A percentile compares a stretch with the other conserved stretches of the same genome.
phyloP scores from a whole-genome alignment of 2,329 filamentous ascomycete genomes.

The Stemphylium beticola region DNA sequence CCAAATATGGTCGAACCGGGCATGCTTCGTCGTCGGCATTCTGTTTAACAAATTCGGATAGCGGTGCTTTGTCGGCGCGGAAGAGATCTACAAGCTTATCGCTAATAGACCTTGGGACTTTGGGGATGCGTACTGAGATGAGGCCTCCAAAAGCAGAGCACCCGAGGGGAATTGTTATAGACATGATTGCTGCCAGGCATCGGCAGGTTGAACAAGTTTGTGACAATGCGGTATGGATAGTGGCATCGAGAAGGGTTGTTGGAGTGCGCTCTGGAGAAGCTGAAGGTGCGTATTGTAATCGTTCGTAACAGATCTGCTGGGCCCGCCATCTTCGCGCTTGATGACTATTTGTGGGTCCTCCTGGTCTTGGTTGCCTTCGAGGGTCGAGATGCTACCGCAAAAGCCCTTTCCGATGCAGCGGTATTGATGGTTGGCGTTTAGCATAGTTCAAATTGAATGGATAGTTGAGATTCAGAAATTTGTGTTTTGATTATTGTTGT shows the following conservation, averaged over 20 bases:
- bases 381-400: constrained; percentile 26
- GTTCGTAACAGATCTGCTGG: constrained; percentile 23
- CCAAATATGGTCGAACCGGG: no score
- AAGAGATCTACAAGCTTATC: no score
- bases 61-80: no score
- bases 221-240: constrained; percentile 20
- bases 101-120: constrained; percentile 17
- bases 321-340: constrained; percentile 28
- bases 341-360: constrained; percentile 8
- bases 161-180: constrained; percentile 16
- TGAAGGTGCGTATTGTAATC: constrained; percentile 24
- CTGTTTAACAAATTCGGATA: no score
- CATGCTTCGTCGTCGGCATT: no score
- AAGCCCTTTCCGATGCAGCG: constrained; percentile 26
- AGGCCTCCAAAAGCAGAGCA: constrained; percentile 19
- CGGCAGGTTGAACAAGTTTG: constrained; percentile 14
- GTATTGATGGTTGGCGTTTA: neutral
- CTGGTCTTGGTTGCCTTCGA: constrained; percentile 5
- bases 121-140: constrained; percentile 17
- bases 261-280: constrained; percentile 8
- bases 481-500: no score
- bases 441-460: no score
- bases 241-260: constrained; percentile 5
- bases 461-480: no score
- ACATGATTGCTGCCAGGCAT: constrained; percentile 10